These are phyloP conservation scores for Kregervanrija fluxuum DNA, from an alignment of 805 yeast genomes.

Conservation along the genomic window DNA sequence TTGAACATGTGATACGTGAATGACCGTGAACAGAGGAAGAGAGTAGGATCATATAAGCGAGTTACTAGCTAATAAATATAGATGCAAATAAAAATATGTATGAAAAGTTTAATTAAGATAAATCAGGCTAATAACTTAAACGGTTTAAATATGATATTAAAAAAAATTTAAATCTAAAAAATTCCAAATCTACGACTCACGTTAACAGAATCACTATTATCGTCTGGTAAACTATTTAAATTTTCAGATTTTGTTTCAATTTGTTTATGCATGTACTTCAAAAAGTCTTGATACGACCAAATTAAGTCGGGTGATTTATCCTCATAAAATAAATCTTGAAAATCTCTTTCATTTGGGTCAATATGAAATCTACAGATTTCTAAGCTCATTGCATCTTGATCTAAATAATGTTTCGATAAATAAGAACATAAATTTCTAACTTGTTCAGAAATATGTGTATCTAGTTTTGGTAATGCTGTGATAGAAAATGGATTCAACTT, in stretches of 20 bases:
- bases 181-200: constrained; percentile 9
- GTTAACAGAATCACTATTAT: constrained; percentile 8
- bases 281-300: constrained; percentile 57
- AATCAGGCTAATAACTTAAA: no score
- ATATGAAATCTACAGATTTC: constrained; percentile 57
- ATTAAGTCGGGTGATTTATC: constrained; percentile 54
- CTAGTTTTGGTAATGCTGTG: constrained; percentile 61
- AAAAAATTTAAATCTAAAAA: neutral
- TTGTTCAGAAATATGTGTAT: constrained; percentile 61
- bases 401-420: constrained; percentile 36
- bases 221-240: neutral
- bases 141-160: no score
- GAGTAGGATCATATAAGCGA: no score
- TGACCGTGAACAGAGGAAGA: no score
- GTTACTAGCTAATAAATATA: no score
- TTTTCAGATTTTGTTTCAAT: constrained; percentile 42
- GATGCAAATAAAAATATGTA: no score
- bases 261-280: constrained; percentile 59
- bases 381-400: constrained; percentile 37
- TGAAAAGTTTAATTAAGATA: no score
- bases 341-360: constrained; percentile 52
- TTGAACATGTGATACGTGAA: no score
- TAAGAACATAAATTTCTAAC: constrained; percentile 56
- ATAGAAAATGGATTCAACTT: constrained; percentile 38
- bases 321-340: constrained; percentile 62